Evolutionary conservation across 2,329 filamentous ascomycete species (phyloP).

Genomic region (Penicillium sp.): DNA sequence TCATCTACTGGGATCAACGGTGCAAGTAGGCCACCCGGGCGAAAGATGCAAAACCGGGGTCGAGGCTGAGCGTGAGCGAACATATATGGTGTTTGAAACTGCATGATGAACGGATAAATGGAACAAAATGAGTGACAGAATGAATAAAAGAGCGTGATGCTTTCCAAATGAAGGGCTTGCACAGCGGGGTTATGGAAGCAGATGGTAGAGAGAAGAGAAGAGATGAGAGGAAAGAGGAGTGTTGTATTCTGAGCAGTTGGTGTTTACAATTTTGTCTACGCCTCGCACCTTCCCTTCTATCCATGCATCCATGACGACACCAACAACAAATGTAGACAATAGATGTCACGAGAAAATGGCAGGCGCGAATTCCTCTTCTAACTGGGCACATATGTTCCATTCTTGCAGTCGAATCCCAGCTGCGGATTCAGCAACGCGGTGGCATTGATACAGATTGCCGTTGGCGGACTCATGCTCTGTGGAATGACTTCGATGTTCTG

Average conservation of each 20-base stretch:
- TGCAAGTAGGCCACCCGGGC: slow-evolving; percentile 34
- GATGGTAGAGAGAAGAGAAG: neutral
- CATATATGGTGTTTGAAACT: slow-evolving; percentile 5
- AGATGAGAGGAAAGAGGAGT: neutral
- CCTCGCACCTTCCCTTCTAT: neutral
- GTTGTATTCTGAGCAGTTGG: too few species aligned
- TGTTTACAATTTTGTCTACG: neutral
- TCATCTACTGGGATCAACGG: slow-evolving; percentile 47
- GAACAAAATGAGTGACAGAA: neutral
- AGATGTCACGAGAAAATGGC: too few species aligned
- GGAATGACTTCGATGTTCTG: slow-evolving; percentile 35
- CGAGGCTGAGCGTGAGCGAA: slow-evolving; percentile 17
- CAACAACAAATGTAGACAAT: too few species aligned
- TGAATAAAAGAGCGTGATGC: neutral
- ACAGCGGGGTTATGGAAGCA: neutral
- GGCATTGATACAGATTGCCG: slow-evolving; percentile 39
- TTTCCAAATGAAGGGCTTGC: neutral
- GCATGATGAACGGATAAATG: slow-evolving; percentile 11
- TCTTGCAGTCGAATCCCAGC: slow-evolving; percentile 36
- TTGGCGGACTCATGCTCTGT: slow-evolving; percentile 29
- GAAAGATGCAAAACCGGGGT: slow-evolving; percentile 42
- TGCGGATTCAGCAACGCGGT: slow-evolving; percentile 34
- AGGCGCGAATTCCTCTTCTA: too few species aligned
- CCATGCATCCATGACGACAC: too few species aligned
- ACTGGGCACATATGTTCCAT: slow-evolving; percentile 31